Evolutionary conservation across 768 basidiomycete species (phyloP), one percentile per base, ranked within the genome.

Genomic region (Suillus fuscotomentosus): DNA sequence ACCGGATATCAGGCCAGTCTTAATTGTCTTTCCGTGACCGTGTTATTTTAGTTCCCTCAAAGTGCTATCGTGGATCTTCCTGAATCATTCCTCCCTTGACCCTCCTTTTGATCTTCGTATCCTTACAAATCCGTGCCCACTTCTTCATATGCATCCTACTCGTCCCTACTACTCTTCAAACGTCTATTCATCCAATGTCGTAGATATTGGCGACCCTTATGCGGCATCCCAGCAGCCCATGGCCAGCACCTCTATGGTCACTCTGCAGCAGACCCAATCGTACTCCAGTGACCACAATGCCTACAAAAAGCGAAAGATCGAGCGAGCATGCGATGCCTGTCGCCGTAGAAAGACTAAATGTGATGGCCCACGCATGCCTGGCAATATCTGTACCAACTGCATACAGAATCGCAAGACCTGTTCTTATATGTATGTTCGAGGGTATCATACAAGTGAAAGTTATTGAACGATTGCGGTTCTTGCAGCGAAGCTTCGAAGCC

Each of bases 401-500:
- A 59, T 77, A 9, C 81, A 83, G 65, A 73, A 79, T 63, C 75
- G 77, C 65, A 85, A 84, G 66, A 69, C 76, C 4, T 89, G 88
- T 64, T 87, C 87, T 36, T 89, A 89, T 69, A 66, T 87, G 87
- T 87, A 66, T 57, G 85, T 79, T 42, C 60, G 41, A 43, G 56
- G 48, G 4, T 43, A 60, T 63, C 68, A 24, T 20, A 36, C 17
- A 47, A 31, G n/a, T 27, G 56, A 31, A 50, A 54, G 53, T 61
- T 36, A 8, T 63, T 71, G 0, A 72, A 38, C 17, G 11, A 22
- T 34, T 22, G 0, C 4, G 7, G 6, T 39, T 13, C 2, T 53
- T 54, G 36, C 55, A 88, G 87, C n/a, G 88, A 88, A 72, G 79
- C 78, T 2, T 88, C 88, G 5, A 85, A 85, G 67, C 87, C 87